Base-by-base conservation (phyloP, 805 yeast species). In the Pichia scutulata region DNA sequence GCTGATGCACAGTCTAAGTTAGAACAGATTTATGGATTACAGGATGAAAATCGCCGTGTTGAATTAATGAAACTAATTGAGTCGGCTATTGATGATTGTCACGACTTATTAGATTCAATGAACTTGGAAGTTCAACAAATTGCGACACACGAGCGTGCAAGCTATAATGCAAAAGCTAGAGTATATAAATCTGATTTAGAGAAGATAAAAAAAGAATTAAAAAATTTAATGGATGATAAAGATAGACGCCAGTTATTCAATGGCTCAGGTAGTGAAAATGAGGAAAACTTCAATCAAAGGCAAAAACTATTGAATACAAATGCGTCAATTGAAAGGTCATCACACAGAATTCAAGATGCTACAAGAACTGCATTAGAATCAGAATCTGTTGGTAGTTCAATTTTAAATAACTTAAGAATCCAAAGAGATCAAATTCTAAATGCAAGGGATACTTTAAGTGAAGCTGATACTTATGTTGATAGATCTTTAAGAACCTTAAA, bases 401-500 rank as follows among this genome's bases (percentile, higher is more conserved):
- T 93, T 47, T 76, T 93, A 69, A 82, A 81, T 59, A 96, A 92
- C 64, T 72, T 93, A 57, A 76, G 97, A 53, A 84, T 96, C 24
- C 99, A 93, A 70, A 75, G 99, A 52, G 99, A 93, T 61, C 97
- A 95, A 62, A 78, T 93, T 42, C 72, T 80, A 48, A 89, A 90
- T 59, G 81, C 96, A 22, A 80, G 97, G 66, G 86, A 85, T 59
- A 87, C 96, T 0, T 71, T 93, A 46, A 78, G 78, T 68, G 92
- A 89, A 55, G 98, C 98, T 0, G 98, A 93, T 64, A 81, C 85
- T 0, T 89, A 90, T 61, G 96, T 93, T 48, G 98, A 93, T 68
- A 83, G 86, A 63, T 83, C 93, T 50, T 77, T 93, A 50, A 79
- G 86, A 51, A 93, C 98, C 1, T 72, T 93, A 60, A 82, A 89